A percentile compares a stretch with the other conserved stretches of the same genome.
phyloP scores from a whole-genome alignment of 352 stramenopile species.

The Albugo candida region DNA sequence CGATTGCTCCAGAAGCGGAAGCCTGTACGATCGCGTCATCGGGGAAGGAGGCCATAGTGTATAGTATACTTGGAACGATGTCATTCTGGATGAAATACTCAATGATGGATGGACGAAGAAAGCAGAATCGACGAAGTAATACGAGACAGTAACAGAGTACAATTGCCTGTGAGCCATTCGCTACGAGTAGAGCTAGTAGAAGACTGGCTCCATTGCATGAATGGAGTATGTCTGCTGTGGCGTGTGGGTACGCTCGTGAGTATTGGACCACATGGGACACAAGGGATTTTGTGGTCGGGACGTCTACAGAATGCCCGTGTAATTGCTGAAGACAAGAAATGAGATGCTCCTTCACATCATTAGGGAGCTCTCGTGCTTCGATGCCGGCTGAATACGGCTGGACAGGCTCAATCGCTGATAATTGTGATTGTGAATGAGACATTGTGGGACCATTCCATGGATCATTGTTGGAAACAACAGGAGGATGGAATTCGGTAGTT shows the following conservation, averaged over 20 bases:
- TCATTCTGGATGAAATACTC: conserved; percentile 28
- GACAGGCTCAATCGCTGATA: too few species aligned
- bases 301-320: neutral
- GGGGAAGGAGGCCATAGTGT: conserved; percentile 38
- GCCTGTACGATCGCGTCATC: conserved; percentile 69
- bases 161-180: conserved; percentile 39
- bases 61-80: conserved; percentile 28
- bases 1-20: conserved; percentile 45
- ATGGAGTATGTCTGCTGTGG: conserved; percentile 40
- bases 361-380: too few species aligned
- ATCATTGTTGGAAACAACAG: too few species aligned
- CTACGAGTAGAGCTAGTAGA: conserved; percentile 31
- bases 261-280: conserved; percentile 19
- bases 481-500: too few species aligned
- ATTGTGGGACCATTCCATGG: too few species aligned
- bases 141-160: conserved; percentile 71
- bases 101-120: conserved; percentile 40
- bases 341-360: too few species aligned
- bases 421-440: too few species aligned
- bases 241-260: conserved; percentile 44
- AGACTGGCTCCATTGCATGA: conserved; percentile 20
- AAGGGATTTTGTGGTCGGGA: neutral
- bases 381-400: too few species aligned
- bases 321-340: conserved; percentile 13
- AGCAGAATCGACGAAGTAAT: conserved; percentile 45